Evolutionary conservation across 306 rosid genomes (phyloP).

Genomic region (Clitoria ternatea): DNA sequence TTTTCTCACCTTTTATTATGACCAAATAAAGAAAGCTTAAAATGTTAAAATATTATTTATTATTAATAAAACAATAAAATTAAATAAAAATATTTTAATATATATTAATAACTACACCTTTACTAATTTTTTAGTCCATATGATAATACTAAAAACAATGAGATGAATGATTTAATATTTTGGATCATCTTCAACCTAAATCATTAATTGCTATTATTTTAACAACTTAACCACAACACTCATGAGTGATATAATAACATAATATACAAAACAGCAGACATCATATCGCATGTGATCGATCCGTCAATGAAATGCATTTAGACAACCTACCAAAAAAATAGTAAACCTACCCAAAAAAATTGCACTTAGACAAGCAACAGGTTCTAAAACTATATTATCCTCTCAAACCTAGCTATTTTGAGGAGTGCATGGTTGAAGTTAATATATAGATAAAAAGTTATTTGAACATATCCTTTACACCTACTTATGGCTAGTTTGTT

Average conservation of each 20-base stretch:
- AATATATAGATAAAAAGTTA: background rate
- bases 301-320: slow-evolving; percentile 3
- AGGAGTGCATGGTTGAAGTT: background rate
- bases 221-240: background rate
- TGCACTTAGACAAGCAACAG: slow-evolving; percentile 8
- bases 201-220: background rate
- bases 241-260: background rate
- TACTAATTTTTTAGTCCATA: too few species aligned
- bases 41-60: too few species aligned
- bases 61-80: too few species aligned
- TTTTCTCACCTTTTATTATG: too few species aligned
- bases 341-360: too few species aligned
- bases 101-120: too few species aligned
- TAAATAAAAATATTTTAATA: too few species aligned
- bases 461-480: background rate
- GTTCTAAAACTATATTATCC: background rate
- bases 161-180: background rate
- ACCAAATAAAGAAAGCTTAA: too few species aligned
- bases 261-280: background rate
- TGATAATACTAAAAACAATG: too few species aligned
- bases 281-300: slow-evolving; percentile 8
- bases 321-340: too few species aligned
- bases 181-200: background rate
- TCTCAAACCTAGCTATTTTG: background rate
- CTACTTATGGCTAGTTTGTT: background rate